Evolutionary conservation across 1,139 yeast species (phyloP), one percentile per base, ranked within the genome.

Genomic region (Kurtzmaniella quercitrusa): DNA sequence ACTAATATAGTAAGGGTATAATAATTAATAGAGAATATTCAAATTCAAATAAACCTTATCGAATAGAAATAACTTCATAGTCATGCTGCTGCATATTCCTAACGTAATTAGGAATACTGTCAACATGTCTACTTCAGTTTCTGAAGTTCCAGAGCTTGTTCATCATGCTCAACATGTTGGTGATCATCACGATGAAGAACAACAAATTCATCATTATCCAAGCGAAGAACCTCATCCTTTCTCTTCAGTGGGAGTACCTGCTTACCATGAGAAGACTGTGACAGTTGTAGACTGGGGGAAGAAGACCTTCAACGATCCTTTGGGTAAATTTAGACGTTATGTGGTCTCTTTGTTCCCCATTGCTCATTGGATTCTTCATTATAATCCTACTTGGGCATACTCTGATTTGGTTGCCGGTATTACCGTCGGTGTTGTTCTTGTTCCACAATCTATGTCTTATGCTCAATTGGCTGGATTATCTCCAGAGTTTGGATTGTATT

Each of bases 371-470:
- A 81, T 90, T 44, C 77, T 85, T 49, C 87, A 89, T 57, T 91
- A 90, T 65, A 91, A 91, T 58, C 58, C 72, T 14, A 74, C 75
- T 39, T 91, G 97, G 97, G 69, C 85, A 17, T 78, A 81, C 48
- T 80, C 91, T 40, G 98, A 91, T 63, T 64, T 90, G 49, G 82
- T 90, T 48, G 96, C 98, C 2, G 97, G 97, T 59, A 75, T 91
- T 47, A 87, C 97, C 2, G 96, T 90, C 12, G 97, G 97, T 39
- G 82, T 87, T 50, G 97, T 91, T 16, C 75, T 90, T 54, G 96
- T 91, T 25, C 97, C 98, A 2, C 98, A 91, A 65, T 83, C 94
- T 8, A 90, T 91, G 97, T 89, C 96, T 0, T 91, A 91, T 60
- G 97, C 97, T 9, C 82, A 79, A 58, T 70, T 91, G 49, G 98